A percentile compares a stretch with the other conserved stretches of the same genome.
These are phyloP conservation scores for Colletotrichum salicis DNA, from an alignment of 2,329 filamentous ascomycete species.

Conservation along the genomic window DNA sequence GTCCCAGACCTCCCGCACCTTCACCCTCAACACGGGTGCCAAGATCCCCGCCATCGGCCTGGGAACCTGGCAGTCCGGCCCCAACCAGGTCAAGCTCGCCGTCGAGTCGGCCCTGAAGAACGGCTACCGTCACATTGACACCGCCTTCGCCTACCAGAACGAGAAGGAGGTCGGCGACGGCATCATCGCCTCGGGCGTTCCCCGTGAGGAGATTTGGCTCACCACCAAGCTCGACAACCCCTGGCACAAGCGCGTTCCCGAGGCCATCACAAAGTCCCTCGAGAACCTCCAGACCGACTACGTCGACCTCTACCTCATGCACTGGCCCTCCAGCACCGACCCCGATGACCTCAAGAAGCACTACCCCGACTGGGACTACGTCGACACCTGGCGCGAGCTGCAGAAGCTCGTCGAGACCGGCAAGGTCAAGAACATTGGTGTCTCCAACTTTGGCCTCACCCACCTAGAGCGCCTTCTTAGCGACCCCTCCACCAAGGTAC, in stretches of 20 bases:
- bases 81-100: constrained; percentile 75
- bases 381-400: constrained; percentile 81
- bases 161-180: constrained; percentile 75
- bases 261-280: constrained; percentile 70
- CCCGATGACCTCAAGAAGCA: constrained; percentile 73
- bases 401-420: constrained; percentile 75
- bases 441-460: constrained; percentile 86
- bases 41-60: constrained; percentile 82
- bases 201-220: constrained; percentile 74
- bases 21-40: constrained; percentile 79
- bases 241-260: constrained; percentile 76
- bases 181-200: constrained; percentile 71
- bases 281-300: constrained; percentile 72
- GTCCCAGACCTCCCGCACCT: constrained; percentile 56
- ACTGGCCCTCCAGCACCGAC: constrained; percentile 76
- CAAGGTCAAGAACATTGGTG: constrained; percentile 83
- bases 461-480: constrained; percentile 82
- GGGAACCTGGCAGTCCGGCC: constrained; percentile 82
- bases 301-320: constrained; percentile 77
- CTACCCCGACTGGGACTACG: constrained; percentile 81
- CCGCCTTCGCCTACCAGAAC: constrained; percentile 82
- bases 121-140: constrained; percentile 82
- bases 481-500: constrained; percentile 70
- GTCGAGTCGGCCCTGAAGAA: constrained; percentile 74
- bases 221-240: constrained; percentile 88